phyloP scores from a whole-genome alignment of 495 filamentous ascomycete genomes.

The Immersiella caudata region DNA sequence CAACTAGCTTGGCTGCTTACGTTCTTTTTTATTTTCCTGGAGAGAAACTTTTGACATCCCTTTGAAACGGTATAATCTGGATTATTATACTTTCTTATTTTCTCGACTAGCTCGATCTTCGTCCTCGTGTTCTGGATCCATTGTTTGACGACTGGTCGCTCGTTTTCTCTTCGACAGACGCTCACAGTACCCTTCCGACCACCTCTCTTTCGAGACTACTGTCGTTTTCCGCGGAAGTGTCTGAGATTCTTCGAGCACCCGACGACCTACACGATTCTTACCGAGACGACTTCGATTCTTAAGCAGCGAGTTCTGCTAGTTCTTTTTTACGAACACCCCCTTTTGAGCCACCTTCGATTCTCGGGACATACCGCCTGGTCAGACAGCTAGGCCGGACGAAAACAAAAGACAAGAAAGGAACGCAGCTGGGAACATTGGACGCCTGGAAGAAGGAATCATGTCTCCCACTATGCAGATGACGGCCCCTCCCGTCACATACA shows the following conservation, averaged over 20 bases:
- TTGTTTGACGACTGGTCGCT: slow-evolving; percentile 31
- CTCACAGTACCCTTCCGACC: background rate
- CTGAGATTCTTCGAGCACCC: slow-evolving; percentile 7
- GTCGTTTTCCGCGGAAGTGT: slow-evolving; percentile 8
- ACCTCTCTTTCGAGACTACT: background rate
- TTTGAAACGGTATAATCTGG: slow-evolving; percentile 51
- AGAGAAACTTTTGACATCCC: slow-evolving; percentile 38
- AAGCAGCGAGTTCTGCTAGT: slow-evolving; percentile 43
- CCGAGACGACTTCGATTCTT: slow-evolving; percentile 39
- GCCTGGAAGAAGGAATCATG: slow-evolving; percentile 39
- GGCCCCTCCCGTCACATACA: slow-evolving; percentile 43
- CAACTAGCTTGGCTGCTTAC: slow-evolving; percentile 63
- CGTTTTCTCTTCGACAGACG: slow-evolving; percentile 23
- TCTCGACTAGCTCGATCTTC: slow-evolving; percentile 29
- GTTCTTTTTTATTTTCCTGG: slow-evolving; percentile 49
- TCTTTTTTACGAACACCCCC: slow-evolving; percentile 31
- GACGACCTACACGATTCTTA: slow-evolving; percentile 21
- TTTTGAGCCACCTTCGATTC: slow-evolving; percentile 29
- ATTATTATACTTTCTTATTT: slow-evolving; percentile 38
- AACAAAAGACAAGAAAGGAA: slow-evolving; percentile 3
- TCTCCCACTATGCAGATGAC: slow-evolving; percentile 53
- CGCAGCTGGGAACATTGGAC: slow-evolving; percentile 15
- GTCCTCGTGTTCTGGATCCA: slow-evolving; percentile 26
- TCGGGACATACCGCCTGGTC: slow-evolving; percentile 38
- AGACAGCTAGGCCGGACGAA: slow-evolving; percentile 26